Evolutionary conservation across 306 rosid genomes (phyloP), one percentile per base, ranked within the genome.

Genomic region (Potentilla sterilis): DNA sequence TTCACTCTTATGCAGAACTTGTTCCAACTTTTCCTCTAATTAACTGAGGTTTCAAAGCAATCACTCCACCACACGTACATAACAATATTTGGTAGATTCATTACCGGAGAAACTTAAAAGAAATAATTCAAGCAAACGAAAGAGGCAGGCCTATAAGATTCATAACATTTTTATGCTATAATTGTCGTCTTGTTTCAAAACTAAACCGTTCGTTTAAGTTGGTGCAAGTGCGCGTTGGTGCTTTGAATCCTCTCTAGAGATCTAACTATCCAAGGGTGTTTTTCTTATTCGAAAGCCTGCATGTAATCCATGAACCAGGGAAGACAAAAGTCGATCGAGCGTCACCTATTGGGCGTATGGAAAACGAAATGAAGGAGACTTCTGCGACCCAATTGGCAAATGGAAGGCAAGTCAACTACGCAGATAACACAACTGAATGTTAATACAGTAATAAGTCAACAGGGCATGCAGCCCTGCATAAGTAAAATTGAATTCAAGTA

Each of bases 331-430:
- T 34, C 12, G 68, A 59, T 11, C 4, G 35, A 37, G 61, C 74
- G 21, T 44, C 46, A 66, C 37, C 48, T 7, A 44, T 65, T 32
- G 49, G 74, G 10, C 43, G 19, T n/a, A 46, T 57, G 24, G 59
- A 51, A 40, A 69, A 42, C 38, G 62, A 75, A 35, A 8, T 3
- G 47, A 77, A 19, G 3, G 35, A 51, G 41, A 32, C 40, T 37
- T 15, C 22, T 37, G 71, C 47, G 4, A 34, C 6, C 43, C 44
- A 18, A 38, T 57, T 47, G 46, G 71, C 80, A 55, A 67, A 32
- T 16, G 22, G 54, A n/a, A 70, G 41, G 22, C 22, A 59, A 75
- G 86, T 67, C 75, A 76, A 81, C 46, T 62, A 70, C 22, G 77
- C 76, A 28, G 57, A 48, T 42, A 66, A 6, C 77, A 42, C 7